Percentiles rank a stretch among this genome's conserved stretches.
Evolutionary conservation across 805 yeast species (phyloP).

Genomic region (Saccharomycopsis selenospora): DNA sequence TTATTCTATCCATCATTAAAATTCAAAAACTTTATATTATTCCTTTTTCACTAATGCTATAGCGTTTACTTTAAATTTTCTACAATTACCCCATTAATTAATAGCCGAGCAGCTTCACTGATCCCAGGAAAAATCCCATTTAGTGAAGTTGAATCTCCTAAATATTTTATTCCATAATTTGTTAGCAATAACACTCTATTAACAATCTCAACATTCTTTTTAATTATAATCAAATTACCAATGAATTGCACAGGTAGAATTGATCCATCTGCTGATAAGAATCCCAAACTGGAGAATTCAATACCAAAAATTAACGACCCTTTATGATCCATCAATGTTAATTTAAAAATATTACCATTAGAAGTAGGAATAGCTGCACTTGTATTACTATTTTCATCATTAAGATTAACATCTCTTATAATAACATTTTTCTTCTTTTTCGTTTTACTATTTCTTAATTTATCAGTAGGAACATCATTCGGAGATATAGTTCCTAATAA

Average conservation of each 20-base stretch:
- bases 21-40: too few species aligned
- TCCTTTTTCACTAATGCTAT: too few species aligned
- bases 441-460: conserved; percentile 29
- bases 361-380: conserved; percentile 7
- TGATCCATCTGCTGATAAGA: conserved; percentile 35
- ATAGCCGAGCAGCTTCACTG: neutral
- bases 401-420: conserved; percentile 44
- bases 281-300: conserved; percentile 46
- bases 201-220: conserved; percentile 38
- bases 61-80: too few species aligned
- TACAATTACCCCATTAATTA: conserved; percentile 8
- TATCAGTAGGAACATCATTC: conserved; percentile 52
- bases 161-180: conserved; percentile 27
- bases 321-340: conserved; percentile 47
- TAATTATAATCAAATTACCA: conserved; percentile 33
- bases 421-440: conserved; percentile 27
- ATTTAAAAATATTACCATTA: conserved; percentile 36
- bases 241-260: conserved; percentile 49
- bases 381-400: conserved; percentile 28
- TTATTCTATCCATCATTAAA: too few species aligned
- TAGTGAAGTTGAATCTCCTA: conserved; percentile 38
- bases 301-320: conserved; percentile 51
- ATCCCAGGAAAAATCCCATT: too few species aligned
- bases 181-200: conserved; percentile 39
- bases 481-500: conserved; percentile 47